Evolutionary conservation across 2,329 filamentous ascomycete species (phyloP).

Genomic region (Penicillium glabrum): DNA sequence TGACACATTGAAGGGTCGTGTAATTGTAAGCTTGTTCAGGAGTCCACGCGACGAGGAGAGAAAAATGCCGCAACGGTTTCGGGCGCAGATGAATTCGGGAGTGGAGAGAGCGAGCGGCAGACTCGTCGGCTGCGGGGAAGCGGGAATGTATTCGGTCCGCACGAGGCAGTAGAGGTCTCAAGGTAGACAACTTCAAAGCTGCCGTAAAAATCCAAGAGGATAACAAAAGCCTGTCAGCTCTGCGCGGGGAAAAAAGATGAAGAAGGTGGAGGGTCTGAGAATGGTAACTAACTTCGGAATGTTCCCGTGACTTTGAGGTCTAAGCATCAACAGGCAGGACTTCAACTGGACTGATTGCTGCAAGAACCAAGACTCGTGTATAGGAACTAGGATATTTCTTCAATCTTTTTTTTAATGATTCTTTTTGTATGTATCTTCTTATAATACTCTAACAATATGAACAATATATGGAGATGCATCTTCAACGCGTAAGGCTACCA

Average conservation of each 20-base stretch:
- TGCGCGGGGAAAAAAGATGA: conserved; percentile 3
- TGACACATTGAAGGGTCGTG: conserved; percentile 23
- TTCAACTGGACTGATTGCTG: conserved; percentile 21
- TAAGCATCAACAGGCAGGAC: conserved; percentile 15
- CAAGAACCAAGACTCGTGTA: neutral
- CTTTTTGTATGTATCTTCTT: neutral
- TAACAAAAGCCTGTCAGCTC: neutral
- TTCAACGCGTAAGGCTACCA: neutral
- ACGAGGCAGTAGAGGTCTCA: neutral
- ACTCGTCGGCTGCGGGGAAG: conserved; percentile 24
- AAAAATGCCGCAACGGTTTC: conserved; percentile 25
- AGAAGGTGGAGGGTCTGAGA: neutral
- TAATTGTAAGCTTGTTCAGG: neutral
- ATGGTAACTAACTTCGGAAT: conserved; percentile 15
- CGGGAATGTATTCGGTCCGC: conserved; percentile 1
- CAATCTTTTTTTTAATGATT: neutral
- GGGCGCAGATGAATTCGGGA: conserved; percentile 21
- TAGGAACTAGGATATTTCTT: neutral
- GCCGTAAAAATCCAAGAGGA: neutral
- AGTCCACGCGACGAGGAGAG: conserved; percentile 13
- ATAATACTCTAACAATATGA: neutral
- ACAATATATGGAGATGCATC: neutral
- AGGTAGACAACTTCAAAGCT: neutral
- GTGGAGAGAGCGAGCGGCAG: conserved; percentile 18
- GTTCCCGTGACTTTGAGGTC: conserved; percentile 28